These are phyloP conservation scores for Aciculosporium take DNA, from an alignment of 2,329 filamentous ascomycete species.

Conservation along the genomic window DNA sequence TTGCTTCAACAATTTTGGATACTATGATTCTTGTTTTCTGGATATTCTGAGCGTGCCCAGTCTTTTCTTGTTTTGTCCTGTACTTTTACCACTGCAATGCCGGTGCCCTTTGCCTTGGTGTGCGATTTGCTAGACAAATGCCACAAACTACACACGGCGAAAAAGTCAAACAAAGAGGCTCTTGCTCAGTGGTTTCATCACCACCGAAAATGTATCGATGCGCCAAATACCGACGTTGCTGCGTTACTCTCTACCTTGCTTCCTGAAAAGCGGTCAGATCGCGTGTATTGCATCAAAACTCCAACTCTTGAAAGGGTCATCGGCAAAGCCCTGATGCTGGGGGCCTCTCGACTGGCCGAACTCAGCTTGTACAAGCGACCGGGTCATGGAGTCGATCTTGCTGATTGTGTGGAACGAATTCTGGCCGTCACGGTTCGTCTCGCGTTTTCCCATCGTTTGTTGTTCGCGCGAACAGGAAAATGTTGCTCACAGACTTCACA, in stretches of 20 bases:
- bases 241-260: slow-evolving; percentile 64
- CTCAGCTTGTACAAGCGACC: slow-evolving; percentile 48
- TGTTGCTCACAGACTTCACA: slow-evolving; percentile 11
- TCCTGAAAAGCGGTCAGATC: slow-evolving; percentile 61
- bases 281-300: slow-evolving; percentile 59
- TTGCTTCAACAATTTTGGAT: neutral
- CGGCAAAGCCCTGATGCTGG: slow-evolving; percentile 49
- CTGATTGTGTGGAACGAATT: slow-evolving; percentile 52
- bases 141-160: slow-evolving; percentile 29
- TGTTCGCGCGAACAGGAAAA: neutral
- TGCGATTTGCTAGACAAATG: slow-evolving; percentile 61
- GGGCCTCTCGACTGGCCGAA: slow-evolving; percentile 43
- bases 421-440: slow-evolving; percentile 42
- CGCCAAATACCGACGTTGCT: slow-evolving; percentile 38
- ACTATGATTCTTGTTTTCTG: neutral
- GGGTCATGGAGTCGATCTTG: slow-evolving; percentile 50
- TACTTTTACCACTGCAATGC: slow-evolving; percentile 29
- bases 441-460: neutral
- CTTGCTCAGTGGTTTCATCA: slow-evolving; percentile 54
- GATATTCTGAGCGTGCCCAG: neutral
- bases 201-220: slow-evolving; percentile 44
- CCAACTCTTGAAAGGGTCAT: slow-evolving; percentile 51
- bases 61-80: neutral
- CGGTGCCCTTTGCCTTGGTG: slow-evolving; percentile 53
- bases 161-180: slow-evolving; percentile 19